Base-by-base conservation (phyloP, 371 early-diverging fungal species). In the Chytridium lagenaria region DNA sequence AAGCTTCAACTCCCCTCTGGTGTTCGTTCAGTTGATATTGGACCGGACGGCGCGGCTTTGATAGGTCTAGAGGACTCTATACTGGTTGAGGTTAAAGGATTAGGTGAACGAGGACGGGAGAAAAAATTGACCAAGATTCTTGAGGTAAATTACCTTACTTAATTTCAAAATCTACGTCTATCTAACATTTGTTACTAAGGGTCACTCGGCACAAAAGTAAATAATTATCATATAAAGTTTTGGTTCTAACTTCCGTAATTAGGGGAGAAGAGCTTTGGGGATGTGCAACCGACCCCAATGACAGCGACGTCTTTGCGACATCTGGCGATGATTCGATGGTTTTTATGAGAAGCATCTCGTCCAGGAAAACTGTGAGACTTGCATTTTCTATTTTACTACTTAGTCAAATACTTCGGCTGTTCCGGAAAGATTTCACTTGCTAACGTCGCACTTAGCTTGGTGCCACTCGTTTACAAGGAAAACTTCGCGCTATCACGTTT, bases 11-110 rank as follows among this genome's bases (percentile, higher is more conserved):
- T 74, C 10, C 64, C 69, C 26, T 65, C 79, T 61, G 69, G 68
- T 12, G 66, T 79, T 0, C 74, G 67, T 0, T 55, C 74, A 0
- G 19, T 79, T 16, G 73, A 74, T 44, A 16, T 70, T 16, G 3
- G 64, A 22, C n/a, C n/a, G n/a, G 59, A 55, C 2, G 77, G 73
- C 0, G 51, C 30, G 10, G 15, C 77, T 3, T 37, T 77, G 0
- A 73, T 77, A 28, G 80, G 80, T 12, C 31, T 77, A 2, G 77
- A 77, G 59, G 80, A 78, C 50, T 78, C 79, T 19, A 44, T 67
- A 16, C 37, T 78, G 23, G 26, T 70, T 5, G 76, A 78, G 50
- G 37, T 78, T 26, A 68, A 39, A 34, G 75, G 75, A 10, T 12
- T 59, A 34, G 26, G 50, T n/a, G 30, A 34, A 15, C 19, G 40